Conservation (phyloP, 192 early-diverging fungal genomes). For the Haplosporangium gracile region DNA sequence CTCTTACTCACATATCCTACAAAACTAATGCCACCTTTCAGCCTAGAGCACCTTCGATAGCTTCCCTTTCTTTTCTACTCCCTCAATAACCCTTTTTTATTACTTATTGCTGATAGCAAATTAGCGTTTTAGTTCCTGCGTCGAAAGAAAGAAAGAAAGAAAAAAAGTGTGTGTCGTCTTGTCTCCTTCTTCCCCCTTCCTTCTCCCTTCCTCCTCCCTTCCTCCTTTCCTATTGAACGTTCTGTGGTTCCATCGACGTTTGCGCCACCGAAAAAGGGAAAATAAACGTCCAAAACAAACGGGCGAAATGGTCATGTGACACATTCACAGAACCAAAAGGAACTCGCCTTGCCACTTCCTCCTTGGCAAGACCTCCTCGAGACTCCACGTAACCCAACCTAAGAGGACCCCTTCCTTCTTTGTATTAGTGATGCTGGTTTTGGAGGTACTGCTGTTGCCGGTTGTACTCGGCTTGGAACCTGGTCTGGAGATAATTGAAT, state of each 20-base stretch:
- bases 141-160: neutral
- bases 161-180: too few relatives aligned
- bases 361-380: neutral
- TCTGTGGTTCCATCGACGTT: neutral
- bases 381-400: neutral
- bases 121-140: neutral
- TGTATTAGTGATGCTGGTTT: constrained; percentile 23
- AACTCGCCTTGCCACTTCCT: too few relatives aligned
- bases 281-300: neutral
- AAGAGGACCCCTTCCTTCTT: neutral
- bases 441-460: constrained; percentile 44
- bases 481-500: constrained; percentile 24
- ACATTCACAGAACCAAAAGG: neutral
- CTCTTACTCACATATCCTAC: neutral
- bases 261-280: neutral
- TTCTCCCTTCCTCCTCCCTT: neutral
- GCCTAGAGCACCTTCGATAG: too few relatives aligned
- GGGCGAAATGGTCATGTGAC: neutral
- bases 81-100: neutral
- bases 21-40: too few relatives aligned
- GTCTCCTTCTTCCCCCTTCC: neutral
- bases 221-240: neutral
- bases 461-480: constrained; percentile 40
- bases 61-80: too few relatives aligned
- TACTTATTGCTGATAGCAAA: neutral